Evolutionary conservation across 2,329 filamentous ascomycete genomes (phyloP), one percentile per base, ranked within the genome.

Genomic region (Ophiognomonia clavigignenti-juglandacearum): DNA sequence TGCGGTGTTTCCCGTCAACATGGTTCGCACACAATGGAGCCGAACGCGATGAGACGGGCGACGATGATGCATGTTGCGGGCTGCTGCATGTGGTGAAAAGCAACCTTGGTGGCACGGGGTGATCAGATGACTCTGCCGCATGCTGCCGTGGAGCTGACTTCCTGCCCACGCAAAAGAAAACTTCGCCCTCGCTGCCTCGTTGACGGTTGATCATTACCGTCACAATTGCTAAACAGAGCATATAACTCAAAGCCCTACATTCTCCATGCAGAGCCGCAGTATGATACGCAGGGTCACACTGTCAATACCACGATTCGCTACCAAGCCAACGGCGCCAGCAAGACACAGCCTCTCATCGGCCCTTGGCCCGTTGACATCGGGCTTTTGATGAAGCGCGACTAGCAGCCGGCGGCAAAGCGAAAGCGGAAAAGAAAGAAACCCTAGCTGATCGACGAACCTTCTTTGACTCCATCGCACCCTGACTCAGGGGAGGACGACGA

Each of bases 401-500:
- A n/a, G 26, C 22, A 40, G 16, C 20, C 19, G 18, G 6, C 35
- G 29, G 26, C 29, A 26, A 41, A 18, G 22, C n/a, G n/a, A n/a
- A 6, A 18, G 20, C 18, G 22, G 14, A 16, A 31, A 3, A 35
- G n/a, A 35, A n/a, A 14, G 6, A 16, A 3, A 3, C 14, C 32
- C 22, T 19, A 18, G 31, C 23, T 24, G 43, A 39, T 40, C 43
- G 19, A 18, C 34, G 23, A 34, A 32, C 27, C n/a, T 34, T 40
- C 23, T 36, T 18, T 8, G n/a, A n/a, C 40, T 23, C 41, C 32
- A 34, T 43, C 26, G 35, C 39, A 26, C 24, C 31, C 41, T 48
- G 48, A 48, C 31, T 48, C 38, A 51, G 48, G 45, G 39, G 40
- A 39, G 23, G 13, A 18, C 42, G 26, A 36, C 41, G 37, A 26